These are phyloP conservation scores for Didymella segeticola DNA, from an alignment of 2,329 filamentous ascomycete genomes.

Conservation along the genomic window DNA sequence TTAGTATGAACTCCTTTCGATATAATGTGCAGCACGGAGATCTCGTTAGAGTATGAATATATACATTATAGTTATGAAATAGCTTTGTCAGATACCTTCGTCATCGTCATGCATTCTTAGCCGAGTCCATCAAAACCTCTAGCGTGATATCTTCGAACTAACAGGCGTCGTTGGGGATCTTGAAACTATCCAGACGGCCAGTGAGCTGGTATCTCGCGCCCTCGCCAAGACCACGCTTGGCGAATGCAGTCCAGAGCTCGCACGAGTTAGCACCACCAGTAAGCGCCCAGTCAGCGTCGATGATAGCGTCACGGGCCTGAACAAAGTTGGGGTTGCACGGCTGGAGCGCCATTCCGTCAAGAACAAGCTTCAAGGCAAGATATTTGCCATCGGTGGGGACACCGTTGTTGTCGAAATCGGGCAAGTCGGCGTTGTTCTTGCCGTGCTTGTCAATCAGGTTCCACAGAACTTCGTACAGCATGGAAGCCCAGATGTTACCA, in stretches of 20 bases:
- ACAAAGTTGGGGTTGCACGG: slow-evolving; percentile 64
- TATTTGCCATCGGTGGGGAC: slow-evolving; percentile 62
- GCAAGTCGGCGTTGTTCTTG: slow-evolving; percentile 54
- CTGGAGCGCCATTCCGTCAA: slow-evolving; percentile 62
- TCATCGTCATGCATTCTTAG: background rate
- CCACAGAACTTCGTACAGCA: slow-evolving; percentile 65
- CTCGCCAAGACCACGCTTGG: slow-evolving; percentile 62
- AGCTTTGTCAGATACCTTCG: slow-evolving; percentile 4
- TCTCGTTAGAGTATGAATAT: slow-evolving; percentile 11
- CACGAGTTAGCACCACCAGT: slow-evolving; percentile 61
- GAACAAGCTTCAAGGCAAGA: slow-evolving; percentile 60
- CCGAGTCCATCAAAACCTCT: no score
- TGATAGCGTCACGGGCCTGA: slow-evolving; percentile 61
- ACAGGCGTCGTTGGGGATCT: slow-evolving; percentile 31
- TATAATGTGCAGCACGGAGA: no score
- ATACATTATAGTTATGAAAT: slow-evolving; percentile 16
- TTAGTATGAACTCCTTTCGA: no score
- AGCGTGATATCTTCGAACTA: background rate
- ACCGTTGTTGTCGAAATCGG: slow-evolving; percentile 53
- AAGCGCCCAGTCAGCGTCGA: slow-evolving; percentile 62
- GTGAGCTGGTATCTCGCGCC: slow-evolving; percentile 32
- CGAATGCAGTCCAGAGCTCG: slow-evolving; percentile 62
- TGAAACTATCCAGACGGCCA: slow-evolving; percentile 31
- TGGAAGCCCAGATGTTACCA: slow-evolving; percentile 61
- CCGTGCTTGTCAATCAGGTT: slow-evolving; percentile 64